Evolutionary conservation across 441 rosid genomes (phyloP), one percentile per base, ranked within the genome.

Genomic region (Hura crepitans): DNA sequence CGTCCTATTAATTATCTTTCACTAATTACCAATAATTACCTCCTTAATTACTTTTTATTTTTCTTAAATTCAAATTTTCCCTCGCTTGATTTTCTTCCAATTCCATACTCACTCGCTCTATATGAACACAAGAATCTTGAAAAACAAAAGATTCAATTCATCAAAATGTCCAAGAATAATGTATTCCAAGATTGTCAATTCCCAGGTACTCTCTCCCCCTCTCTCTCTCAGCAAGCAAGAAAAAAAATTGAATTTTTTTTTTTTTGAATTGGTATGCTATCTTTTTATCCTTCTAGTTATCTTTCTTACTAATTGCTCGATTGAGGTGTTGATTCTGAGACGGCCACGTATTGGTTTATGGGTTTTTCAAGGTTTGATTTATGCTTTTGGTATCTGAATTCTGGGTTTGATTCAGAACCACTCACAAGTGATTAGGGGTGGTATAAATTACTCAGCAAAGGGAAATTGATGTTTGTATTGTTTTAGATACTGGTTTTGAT

Each of bases 171-270:
- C 4, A 70, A 71, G 56, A 35, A 62, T 58, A 35, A 0, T 14
- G 54, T 47, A 35, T 51, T 74, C n/a, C 76, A 68, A 33, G 72
- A 80, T 59, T 68, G 68, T 59, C 62, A 65, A 31, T 74, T 49
- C 56, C 42, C 74, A 59, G 80, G 80, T 77, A n/a, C 23, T 58
- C n/a, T 67, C 65, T 54, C 55, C 25, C 11, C 13, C 25, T 47
- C 7, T 13, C 37, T 17, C 9, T 33, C 57, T 25, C 9, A n/a
- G 18, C 13, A 53, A 14, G 9, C 22, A 49, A 46, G 9, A 28
- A 54, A 6, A 8, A 10, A 11, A 17, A 23, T 10, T 4, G 57
- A 15, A 50, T 37, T 6, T 42, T 45, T 15, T 18, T 33, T 65
- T 3, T 1, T 49, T 30, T 53, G 31, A 35, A 31, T 15, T 13